Conservation (phyloP, 1,139 yeast species). For the Zygoascus sp. region DNA sequence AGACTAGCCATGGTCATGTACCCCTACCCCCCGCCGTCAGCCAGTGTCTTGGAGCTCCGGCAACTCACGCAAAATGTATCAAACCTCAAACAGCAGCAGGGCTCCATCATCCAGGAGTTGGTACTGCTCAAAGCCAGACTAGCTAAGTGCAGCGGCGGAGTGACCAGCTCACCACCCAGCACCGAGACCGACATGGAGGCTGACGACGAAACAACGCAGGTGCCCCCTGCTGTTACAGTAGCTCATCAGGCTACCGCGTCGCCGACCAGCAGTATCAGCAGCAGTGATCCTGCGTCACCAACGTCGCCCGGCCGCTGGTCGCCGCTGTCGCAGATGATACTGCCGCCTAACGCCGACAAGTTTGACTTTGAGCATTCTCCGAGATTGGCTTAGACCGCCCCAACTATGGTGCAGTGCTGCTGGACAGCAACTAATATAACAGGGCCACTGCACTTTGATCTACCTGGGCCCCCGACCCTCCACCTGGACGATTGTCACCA, state of each 20-base stretch:
- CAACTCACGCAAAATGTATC: constrained; percentile 7
- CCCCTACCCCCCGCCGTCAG: constrained; percentile 9
- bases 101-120: constrained; percentile 4
- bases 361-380: background rate
- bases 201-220: background rate
- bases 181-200: background rate
- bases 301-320: background rate
- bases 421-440: too few relatives aligned
- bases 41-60: constrained; percentile 3
- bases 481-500: too few relatives aligned
- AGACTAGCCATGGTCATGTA: background rate
- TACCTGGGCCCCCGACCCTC: too few relatives aligned
- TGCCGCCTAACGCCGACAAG: background rate
- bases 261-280: background rate
- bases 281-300: background rate
- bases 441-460: too few relatives aligned
- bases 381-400: background rate
- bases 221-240: background rate
- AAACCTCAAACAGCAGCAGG: constrained; percentile 1
- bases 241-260: background rate
- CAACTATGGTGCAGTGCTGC: too few relatives aligned
- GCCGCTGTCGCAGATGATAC: background rate
- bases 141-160: constrained; percentile 7
- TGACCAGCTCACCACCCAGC: too few relatives aligned
- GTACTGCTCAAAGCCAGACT: constrained; percentile 7